Evolutionary conservation across 108 stramenopile genomes (phyloP), one percentile per base, ranked within the genome.

Genomic region (Epipyxis sp.): DNA sequence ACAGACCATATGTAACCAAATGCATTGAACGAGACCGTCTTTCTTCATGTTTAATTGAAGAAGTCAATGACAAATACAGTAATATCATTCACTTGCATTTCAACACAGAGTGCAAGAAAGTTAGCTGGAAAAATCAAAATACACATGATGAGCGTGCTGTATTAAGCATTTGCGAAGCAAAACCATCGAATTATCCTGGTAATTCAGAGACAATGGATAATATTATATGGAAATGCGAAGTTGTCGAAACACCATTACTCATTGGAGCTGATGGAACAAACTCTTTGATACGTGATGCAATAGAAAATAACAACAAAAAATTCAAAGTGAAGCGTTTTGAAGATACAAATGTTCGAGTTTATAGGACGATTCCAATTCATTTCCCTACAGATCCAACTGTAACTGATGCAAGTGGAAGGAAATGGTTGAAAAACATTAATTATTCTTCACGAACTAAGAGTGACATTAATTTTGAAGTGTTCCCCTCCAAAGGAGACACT

Each of bases 341-440:
- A 20, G 59, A 61, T 2, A n/a, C 13, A 1, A 83, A 83, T 54
- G 59, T 69, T 43, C 82, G 91, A 1, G 59, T 76, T 44, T 95
- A 92, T 85, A 92, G 92, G 78, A 92, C 90, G 0, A 82, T 95
- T 58, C 92, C 92, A 0, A 78, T 95, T 59, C 88, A 90, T 58
- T 77, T 83, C 32, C 58, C 59, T 89, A 34, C 90, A 86, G 6
- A 50, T 6, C n/a, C n/a, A n/a, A n/a, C n/a, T n/a, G n/a, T n/a
- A n/a, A n/a, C n/a, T n/a, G n/a, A n/a, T n/a, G 59, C 62, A 71
- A 20, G 88, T 88, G 44, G 40, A 92, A 89, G 91, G 71, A 87
- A 61, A 59, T 37, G 46, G 13, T 0, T 20, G n/a, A 10, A 78
- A 6, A 91, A 94, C 82, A 77, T 94, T 41, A 94, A 94, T 77